Conservation (phyloP, 768 basidiomycete species). For the Kwoniella sp. region DNA sequence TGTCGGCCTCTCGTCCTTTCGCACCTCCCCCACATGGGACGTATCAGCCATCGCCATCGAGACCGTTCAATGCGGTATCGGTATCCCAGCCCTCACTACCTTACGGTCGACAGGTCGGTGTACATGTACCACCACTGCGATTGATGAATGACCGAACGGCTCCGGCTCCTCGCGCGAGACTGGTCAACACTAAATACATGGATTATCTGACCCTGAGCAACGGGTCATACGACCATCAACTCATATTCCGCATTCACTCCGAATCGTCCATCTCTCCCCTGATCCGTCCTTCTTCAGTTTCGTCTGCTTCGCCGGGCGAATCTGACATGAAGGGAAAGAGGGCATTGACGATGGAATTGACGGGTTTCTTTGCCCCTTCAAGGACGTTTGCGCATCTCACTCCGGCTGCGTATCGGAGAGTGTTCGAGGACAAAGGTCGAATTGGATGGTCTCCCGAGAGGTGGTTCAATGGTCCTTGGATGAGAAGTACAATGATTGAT, state of each 20-base stretch:
- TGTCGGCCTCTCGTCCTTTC: no score
- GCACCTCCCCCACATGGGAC: no score
- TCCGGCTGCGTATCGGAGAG: slow-evolving; percentile 3
- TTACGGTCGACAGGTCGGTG: no score
- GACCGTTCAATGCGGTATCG: no score
- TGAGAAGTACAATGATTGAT: slow-evolving; percentile 17
- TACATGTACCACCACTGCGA: no score
- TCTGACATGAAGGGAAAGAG: no score
- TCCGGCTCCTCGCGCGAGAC: no score
- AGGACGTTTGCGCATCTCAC: slow-evolving; percentile 5
- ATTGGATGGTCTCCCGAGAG: not conserved
- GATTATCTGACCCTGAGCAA: slow-evolving; percentile 2
- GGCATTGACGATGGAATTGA: slow-evolving; percentile 2
- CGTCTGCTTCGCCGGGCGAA: no score
- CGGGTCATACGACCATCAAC: not conserved
- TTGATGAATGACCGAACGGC: no score
- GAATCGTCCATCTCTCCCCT: slow-evolving; percentile 22
- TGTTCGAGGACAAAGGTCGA: not conserved
- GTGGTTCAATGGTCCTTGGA: slow-evolving; percentile 7
- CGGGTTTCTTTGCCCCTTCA: slow-evolving; percentile 29
- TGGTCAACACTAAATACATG: not conserved
- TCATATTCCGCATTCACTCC: slow-evolving; percentile 31
- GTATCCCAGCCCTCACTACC: no score
- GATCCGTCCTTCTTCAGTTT: slow-evolving; percentile 9
- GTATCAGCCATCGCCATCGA: no score